Evolutionary conservation across 345 rosid species (phyloP).

Genomic region (Bruguiera parviflora): DNA sequence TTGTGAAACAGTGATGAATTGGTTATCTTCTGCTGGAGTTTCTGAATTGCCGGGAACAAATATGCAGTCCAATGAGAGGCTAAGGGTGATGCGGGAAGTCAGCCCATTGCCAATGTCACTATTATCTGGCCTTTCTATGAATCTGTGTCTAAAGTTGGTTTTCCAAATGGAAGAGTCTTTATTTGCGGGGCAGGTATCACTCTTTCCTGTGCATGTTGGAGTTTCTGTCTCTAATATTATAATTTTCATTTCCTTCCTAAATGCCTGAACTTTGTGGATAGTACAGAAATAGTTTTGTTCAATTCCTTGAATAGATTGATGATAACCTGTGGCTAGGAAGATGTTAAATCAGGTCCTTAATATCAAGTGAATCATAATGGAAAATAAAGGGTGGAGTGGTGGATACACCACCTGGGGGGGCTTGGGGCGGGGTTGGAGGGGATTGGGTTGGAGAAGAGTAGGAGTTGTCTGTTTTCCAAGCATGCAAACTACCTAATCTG

Average conservation of each 20-base stretch:
- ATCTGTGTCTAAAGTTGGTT: conserved; percentile 74
- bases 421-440: too few relatives aligned
- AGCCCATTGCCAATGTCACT: conserved; percentile 89
- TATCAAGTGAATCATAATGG: too few relatives aligned
- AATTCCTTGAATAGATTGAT: conserved; percentile 2
- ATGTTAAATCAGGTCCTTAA: neutral
- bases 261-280: neutral
- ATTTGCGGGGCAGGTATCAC: conserved; percentile 77
- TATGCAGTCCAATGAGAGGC: conserved; percentile 69
- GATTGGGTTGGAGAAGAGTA: too few relatives aligned
- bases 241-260: neutral
- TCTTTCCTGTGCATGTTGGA: conserved; percentile 21
- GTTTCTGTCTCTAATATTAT: neutral
- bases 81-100: conserved; percentile 84
- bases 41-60: conserved; percentile 63
- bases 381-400: too few relatives aligned
- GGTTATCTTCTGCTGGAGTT: conserved; percentile 81
- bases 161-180: conserved; percentile 80
- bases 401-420: too few relatives aligned
- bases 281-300: neutral
- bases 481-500: too few relatives aligned
- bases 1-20: conserved; percentile 69
- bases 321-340: neutral
- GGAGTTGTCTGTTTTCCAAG: too few relatives aligned
- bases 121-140: conserved; percentile 83